Base-by-base conservation (phyloP, 2,329 filamentous ascomycete genomes). In the Arthrobotrys iridis region DNA sequence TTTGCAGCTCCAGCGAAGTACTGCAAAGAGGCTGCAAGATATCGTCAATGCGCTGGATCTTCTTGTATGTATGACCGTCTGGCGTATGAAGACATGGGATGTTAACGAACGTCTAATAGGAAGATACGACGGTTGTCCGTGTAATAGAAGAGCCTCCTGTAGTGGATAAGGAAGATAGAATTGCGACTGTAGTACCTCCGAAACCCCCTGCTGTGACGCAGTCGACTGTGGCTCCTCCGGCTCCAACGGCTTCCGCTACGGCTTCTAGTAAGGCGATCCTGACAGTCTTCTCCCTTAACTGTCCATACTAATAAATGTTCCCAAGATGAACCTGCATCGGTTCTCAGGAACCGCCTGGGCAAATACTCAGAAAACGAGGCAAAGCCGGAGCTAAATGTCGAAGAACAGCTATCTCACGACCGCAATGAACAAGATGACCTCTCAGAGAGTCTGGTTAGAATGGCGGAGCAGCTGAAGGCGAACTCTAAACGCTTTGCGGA, bases 351-450 rank as follows among this genome's bases (percentile, higher is more conserved):
- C 18, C 72, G 72, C 7, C 40, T 76, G 7, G 52, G 66, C 3
- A 76, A 71, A 33, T 65, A 55, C 5, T 40, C 58, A 20, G 58
- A 18, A 10, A 48, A 18, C 4, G 66, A 70, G 18, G 46, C 50
- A 55, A 76, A 71, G 13, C n/a, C 65, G 4, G 48, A 37, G 11
- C 26, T 65, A 33, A 60, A 52, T 24, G n/a, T 59, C 10, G 72
- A 76, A 26, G 66, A 76, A 7, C 62, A 63, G 18, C 18, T 76
- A 33, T 65, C 37, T 13, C 87, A 91, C 80, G 88, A 96, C 80
- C 90, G 92, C 62, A 85, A 85, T 63, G 93, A 97, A 83, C 93
- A 97, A 82, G 93, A 97, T 81, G 85, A 87, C 33, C 86, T 98
- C 2, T 94, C 93, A 0, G 86, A 87, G 37, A 93, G 91, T 5